These are phyloP conservation scores for Medicago truncatula DNA, from an alignment of 306 rosid species.

Conservation along the genomic window DNA sequence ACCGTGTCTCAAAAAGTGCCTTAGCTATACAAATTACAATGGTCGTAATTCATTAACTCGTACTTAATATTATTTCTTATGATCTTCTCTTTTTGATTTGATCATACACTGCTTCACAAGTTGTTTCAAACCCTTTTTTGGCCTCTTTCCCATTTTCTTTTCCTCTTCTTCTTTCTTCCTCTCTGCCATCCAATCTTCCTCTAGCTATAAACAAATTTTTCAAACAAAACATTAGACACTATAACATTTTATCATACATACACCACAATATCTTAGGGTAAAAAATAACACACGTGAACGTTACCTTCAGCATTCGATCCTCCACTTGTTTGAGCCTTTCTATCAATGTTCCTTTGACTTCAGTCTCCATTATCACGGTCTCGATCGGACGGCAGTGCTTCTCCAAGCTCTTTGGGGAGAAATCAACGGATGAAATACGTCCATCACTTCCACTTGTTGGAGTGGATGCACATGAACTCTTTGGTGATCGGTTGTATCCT, in stretches of 20 bases:
- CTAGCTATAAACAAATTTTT: conserved; percentile 69
- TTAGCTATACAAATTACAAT: neutral
- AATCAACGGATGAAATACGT: conserved; percentile 46
- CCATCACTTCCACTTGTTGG: conserved; percentile 51
- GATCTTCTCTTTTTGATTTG: conserved; percentile 35
- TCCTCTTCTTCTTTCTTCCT: conserved; percentile 44
- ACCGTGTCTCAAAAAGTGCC: neutral
- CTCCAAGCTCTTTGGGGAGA: conserved; percentile 75
- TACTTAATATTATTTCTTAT: conserved; percentile 3
- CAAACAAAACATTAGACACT: neutral
- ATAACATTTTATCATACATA: conserved; percentile 6
- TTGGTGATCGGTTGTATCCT: conserved; percentile 48
- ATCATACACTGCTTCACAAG: conserved; percentile 54
- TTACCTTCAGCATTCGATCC: conserved; percentile 75
- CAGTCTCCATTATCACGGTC: conserved; percentile 62
- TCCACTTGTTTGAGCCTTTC: conserved; percentile 75
- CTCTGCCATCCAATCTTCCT: conserved; percentile 48
- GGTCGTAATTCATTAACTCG: neutral
- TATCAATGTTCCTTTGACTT: conserved; percentile 71
- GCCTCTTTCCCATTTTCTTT: conserved; percentile 38
- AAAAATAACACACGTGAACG: neutral
- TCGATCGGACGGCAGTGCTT: conserved; percentile 89
- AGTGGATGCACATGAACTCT: conserved; percentile 49
- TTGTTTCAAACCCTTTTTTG: conserved; percentile 58
- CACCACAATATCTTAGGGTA: neutral